Base-by-base conservation (phyloP, 345 rosid genomes). In the Lepidium sativum region DNA sequence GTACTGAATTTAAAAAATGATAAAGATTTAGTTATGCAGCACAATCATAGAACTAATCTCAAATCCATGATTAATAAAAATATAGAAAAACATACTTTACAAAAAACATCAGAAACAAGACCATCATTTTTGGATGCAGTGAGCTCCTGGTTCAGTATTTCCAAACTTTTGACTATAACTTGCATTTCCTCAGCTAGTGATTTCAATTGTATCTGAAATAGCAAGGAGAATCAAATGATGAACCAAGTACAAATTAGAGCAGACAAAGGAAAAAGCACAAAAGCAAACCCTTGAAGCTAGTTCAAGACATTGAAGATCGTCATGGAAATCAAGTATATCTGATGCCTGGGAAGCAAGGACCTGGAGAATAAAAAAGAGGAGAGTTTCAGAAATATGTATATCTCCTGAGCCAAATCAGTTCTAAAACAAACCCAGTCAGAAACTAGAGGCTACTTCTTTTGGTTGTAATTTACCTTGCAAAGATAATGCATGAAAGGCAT, bases 401-500 rank as follows among this genome's bases (percentile, higher is more conserved):
- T 38, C 25, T 35, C 50, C 63, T 54, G 37, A 32, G 9, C 67
- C 10, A 62, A 33, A 54, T 41, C 48, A 54, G 25, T 23, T 23
- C 25, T 14, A 41, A 34, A 62, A 34, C 34, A 47, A 56, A 21
- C 17, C 16, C 57, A 1, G 8, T 32, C 38, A 69, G n/a, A 49
- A 41, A 20, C 40, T 47, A 43, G 31, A 21, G 57, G 6, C 16
- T 65, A 6, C 31, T 5, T 20, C 44, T 65, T 49, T 6, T 3
- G 5, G 33, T 49, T 42, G 39, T 38, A 33, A 40, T 51, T 38
- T 48, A 95, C 99, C 96, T 85, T 95, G 80, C 99, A 95, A 23
- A 95, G 88, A 78, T 85, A 95, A 80, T 95, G 95, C 97, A 95
- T 88, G 38, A 91, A 92, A 33, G 99, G 88, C 95, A 85, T 95